These are phyloP conservation scores for Gossypium ekmanianum DNA, from an alignment of 345 rosid genomes.

Conservation along the genomic window DNA sequence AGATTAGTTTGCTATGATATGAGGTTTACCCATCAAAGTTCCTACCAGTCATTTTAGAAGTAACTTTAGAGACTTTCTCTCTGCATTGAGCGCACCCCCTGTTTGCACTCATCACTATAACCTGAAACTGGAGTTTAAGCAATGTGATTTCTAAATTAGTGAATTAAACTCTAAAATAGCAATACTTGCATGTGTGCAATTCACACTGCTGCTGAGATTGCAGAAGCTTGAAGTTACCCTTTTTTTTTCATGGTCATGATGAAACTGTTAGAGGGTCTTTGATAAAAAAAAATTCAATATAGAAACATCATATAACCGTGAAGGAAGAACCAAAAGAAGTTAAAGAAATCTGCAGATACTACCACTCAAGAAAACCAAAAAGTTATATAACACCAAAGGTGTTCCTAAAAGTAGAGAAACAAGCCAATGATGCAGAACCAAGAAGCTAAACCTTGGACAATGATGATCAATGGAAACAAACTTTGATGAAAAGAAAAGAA, in stretches of 20 bases:
- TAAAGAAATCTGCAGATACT: neutral
- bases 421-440: neutral
- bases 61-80: slow-evolving; percentile 27
- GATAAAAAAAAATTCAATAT: neutral
- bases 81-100: slow-evolving; percentile 41
- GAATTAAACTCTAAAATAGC: neutral
- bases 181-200: neutral
- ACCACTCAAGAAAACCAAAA: neutral
- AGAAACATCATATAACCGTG: neutral
- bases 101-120: slow-evolving; percentile 46
- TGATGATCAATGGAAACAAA: neutral
- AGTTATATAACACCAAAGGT: neutral
- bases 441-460: neutral
- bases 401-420: neutral
- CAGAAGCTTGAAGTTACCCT: neutral
- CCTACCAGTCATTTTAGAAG: slow-evolving; percentile 43
- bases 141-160: neutral
- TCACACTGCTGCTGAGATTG: neutral
- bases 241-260: neutral
- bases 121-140: slow-evolving; percentile 39
- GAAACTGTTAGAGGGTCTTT: neutral
- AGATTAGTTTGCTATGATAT: too few relatives aligned
- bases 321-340: neutral
- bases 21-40: neutral
- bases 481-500: neutral